A percentile compares a stretch with the other conserved stretches of the same genome.
These are phyloP conservation scores for Chlamydomonas sp. DNA, from an alignment of 139 green algal genomes.

Conservation along the genomic window DNA sequence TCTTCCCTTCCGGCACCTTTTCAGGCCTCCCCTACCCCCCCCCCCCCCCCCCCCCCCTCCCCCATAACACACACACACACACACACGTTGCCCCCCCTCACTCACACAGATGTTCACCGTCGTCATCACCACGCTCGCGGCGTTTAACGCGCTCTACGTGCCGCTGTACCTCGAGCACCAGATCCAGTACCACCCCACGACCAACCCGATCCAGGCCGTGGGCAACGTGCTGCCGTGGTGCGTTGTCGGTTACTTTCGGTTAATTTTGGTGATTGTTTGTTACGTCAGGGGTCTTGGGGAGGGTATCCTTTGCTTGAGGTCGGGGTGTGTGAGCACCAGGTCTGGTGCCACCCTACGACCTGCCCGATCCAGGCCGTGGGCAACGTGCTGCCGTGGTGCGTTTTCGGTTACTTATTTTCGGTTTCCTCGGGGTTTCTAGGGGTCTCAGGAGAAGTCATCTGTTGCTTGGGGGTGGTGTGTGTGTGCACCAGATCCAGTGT, in stretches of 20 bases:
- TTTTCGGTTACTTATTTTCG: too few species aligned
- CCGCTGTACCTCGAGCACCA: constrained; percentile 55
- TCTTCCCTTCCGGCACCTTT: too few species aligned
- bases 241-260: too few species aligned
- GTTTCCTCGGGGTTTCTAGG: too few species aligned
- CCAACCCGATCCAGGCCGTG: neutral
- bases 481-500: constrained; percentile 30
- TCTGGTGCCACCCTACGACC: constrained; percentile 19
- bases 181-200: constrained; percentile 18
- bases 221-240: too few species aligned
- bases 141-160: constrained; percentile 56
- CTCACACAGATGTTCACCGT: constrained; percentile 43
- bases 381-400: too few species aligned
- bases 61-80: too few species aligned
- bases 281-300: too few species aligned
- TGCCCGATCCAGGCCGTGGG: neutral
- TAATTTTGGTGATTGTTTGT: too few species aligned
- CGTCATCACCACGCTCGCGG: constrained; percentile 42
- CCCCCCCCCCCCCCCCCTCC: neutral
- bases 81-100: neutral
- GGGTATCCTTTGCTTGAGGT: too few species aligned
- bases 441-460: too few species aligned
- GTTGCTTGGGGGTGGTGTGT: too few species aligned
- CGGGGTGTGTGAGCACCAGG: constrained; percentile 44
- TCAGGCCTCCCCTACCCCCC: neutral